Conservation (phyloP, 352 stramenopile genomes). For the Globisporangium polare region DNA sequence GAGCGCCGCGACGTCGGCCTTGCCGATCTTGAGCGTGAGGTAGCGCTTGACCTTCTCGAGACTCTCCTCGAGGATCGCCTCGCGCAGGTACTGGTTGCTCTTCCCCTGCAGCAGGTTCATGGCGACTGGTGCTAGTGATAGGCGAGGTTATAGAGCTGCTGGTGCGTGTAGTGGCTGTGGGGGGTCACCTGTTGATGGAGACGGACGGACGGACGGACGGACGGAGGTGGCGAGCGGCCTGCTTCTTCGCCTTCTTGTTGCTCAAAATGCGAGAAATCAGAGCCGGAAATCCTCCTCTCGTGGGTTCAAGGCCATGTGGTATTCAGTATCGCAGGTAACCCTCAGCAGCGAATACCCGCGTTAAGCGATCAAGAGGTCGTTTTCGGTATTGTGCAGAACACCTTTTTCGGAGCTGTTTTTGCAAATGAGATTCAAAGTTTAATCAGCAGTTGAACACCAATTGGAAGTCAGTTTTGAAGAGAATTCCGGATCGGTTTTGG, state of each 20-base stretch:
- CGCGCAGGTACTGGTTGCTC: slow-evolving; percentile 83
- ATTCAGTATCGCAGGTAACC: too few species aligned
- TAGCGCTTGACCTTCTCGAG: slow-evolving; percentile 79
- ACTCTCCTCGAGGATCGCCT: slow-evolving; percentile 78
- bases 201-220: background rate
- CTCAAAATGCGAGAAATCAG: slow-evolving; percentile 9
- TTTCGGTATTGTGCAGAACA: too few species aligned
- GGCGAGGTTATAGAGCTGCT: background rate
- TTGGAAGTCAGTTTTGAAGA: too few species aligned
- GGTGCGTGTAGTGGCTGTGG: background rate
- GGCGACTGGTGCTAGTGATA: background rate
- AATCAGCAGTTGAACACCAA: too few species aligned
- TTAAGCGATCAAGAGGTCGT: too few species aligned
- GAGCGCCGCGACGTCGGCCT: slow-evolving; percentile 69
- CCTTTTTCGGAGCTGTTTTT: too few species aligned
- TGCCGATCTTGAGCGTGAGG: slow-evolving; percentile 81
- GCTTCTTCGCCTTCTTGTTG: background rate
- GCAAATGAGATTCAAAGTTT: too few species aligned
- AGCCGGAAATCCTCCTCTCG: background rate
- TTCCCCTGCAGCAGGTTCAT: slow-evolving; percentile 87
- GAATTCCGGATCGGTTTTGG: too few species aligned
- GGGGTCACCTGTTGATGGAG: background rate
- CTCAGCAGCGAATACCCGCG: too few species aligned
- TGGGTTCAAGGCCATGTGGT: background rate
- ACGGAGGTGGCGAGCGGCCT: background rate